A percentile compares a stretch with the other conserved stretches of the same genome.
phyloP scores from a whole-genome alignment of 1,139 yeast species.

The Kodamaea anthophila region DNA sequence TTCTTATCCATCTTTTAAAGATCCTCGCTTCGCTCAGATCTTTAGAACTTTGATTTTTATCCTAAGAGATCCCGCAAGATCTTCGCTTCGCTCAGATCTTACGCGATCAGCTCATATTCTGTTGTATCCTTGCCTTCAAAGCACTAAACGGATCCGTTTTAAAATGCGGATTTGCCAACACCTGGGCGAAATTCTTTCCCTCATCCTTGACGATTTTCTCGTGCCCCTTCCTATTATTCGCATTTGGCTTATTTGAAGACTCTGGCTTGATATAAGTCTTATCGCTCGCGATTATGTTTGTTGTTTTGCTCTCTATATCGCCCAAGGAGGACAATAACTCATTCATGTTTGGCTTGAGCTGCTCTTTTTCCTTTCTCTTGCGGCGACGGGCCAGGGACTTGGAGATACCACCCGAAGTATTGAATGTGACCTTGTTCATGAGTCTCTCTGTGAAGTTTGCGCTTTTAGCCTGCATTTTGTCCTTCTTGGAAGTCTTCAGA shows the following conservation, averaged over 20 bases:
- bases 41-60: too few relatives aligned
- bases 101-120: constrained; percentile 5
- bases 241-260: constrained; percentile 46
- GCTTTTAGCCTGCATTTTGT: constrained; percentile 38
- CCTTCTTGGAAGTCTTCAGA: constrained; percentile 48
- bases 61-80: too few relatives aligned
- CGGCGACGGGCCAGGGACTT: constrained; percentile 62
- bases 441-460: constrained; percentile 24
- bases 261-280: constrained; percentile 16
- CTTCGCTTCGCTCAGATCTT: neutral
- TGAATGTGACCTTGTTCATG: constrained; percentile 25
- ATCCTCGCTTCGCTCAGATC: too few relatives aligned
- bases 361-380: constrained; percentile 56
- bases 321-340: constrained; percentile 50
- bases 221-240: constrained; percentile 51
- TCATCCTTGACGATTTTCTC: constrained; percentile 49
- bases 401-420: constrained; percentile 41
- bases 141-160: constrained; percentile 55
- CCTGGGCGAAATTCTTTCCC: constrained; percentile 46
- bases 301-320: constrained; percentile 4
- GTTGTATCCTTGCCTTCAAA: constrained; percentile 38
- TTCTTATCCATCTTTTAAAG: too few relatives aligned
- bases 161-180: constrained; percentile 47
- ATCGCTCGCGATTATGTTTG: constrained; percentile 6
- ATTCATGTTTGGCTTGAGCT: constrained; percentile 58